Evolutionary conservation across 768 basidiomycete species (phyloP), one percentile per base, ranked within the genome.

Genomic region (Kwoniella bestiolae): DNA sequence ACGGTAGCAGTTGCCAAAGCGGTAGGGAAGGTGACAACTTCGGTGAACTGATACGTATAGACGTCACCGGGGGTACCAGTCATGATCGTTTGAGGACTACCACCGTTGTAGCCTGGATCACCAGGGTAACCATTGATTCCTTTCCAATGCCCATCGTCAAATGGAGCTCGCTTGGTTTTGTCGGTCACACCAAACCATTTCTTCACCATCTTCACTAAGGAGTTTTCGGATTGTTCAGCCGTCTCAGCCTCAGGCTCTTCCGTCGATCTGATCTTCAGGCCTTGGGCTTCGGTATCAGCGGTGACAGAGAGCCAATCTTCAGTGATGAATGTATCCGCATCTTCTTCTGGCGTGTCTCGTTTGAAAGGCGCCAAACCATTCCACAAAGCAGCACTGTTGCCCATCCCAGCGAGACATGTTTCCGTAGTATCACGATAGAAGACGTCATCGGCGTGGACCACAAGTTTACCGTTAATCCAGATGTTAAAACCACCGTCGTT

Each of bases 401-500:
- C 38, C 46, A 50, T 60, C 4, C 46, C 32, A 41, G 58, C 60
- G 26, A 62, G 29, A 18, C 60, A 62, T 9, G 60, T 62, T 34
- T 52, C 60, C 23, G 51, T 38, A 16, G 2, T 23, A 34, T 60
- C 58, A 3, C 62, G 41, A 41, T 38, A 66, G 38, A 31, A 47
- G 26, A 66, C 50, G 18, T 59, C 41, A 26, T 59, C 58, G 18
- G 65, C 47, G 50, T 53, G 50, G 11, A 66, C 31, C 23, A 60
- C 58, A 14, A 66, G 51, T 16, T 60, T 44, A 0, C 87, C 89
- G 67, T 91, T 81, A 23, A 90, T 88, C 28, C 85, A 83, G 6
- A 92, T 83, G 18, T 74, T 72, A 74, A 92, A 91, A 0, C 69
- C 74, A 6, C 91, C 91, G 69, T 92, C 86, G 63, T 85, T 86